A percentile compares a stretch with the other conserved stretches of the same genome.
These are phyloP conservation scores for Aspergillus tubingensis DNA, from an alignment of 2,329 filamentous ascomycete genomes.

Conservation along the genomic window DNA sequence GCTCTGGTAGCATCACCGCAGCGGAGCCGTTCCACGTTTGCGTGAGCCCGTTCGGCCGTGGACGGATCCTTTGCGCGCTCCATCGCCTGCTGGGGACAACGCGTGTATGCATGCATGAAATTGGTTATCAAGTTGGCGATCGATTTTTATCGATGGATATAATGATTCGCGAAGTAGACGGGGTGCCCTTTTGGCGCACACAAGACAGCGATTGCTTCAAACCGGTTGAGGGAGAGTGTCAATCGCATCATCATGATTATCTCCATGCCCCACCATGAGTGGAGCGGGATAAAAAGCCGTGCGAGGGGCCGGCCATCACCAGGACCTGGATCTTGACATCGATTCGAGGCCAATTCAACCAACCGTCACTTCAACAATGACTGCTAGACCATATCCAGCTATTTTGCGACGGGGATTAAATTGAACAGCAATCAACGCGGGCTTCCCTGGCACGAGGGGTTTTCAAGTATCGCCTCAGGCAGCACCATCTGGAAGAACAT, in stretches of 20 bases:
- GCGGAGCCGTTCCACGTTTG: not conserved
- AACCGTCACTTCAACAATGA: not conserved
- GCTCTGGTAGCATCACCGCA: not conserved
- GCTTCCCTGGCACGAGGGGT: not conserved
- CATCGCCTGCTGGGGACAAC: not conserved
- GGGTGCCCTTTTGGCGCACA: too few relatives aligned
- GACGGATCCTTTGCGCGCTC: not conserved
- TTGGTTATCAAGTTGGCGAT: not conserved
- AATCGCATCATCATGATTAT: slow-evolving; percentile 5
- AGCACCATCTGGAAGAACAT: not conserved
- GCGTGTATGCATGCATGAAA: not conserved
- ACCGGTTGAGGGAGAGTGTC: not conserved
- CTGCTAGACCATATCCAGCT: too few relatives aligned
- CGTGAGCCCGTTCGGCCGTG: not conserved
- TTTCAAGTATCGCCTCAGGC: not conserved
- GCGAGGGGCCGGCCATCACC: not conserved
- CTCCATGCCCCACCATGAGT: not conserved
- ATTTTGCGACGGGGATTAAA: not conserved
- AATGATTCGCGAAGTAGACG: too few relatives aligned
- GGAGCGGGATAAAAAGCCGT: slow-evolving; percentile 6
- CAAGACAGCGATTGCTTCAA: not conserved
- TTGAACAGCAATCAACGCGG: not conserved
- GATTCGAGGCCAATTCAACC: not conserved
- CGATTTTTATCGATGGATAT: not conserved
- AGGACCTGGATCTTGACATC: not conserved